Conservation (phyloP, 2,329 filamentous ascomycete species). For the Claviceps spartinae region DNA sequence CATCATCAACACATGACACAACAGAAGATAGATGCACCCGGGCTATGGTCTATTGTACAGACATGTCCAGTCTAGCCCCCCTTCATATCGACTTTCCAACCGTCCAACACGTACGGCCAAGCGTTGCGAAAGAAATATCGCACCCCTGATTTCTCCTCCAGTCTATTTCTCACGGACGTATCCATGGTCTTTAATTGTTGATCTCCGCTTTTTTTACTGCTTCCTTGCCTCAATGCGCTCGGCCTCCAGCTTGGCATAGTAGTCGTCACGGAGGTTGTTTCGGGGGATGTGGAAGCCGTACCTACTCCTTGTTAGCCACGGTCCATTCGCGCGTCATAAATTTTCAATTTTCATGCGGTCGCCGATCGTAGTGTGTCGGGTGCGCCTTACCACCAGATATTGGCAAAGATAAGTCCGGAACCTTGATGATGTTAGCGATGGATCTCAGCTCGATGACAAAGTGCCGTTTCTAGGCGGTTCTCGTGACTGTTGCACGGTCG, state of each 20-base stretch:
- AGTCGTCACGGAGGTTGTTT: constrained; percentile 42
- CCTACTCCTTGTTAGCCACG: constrained; percentile 23
- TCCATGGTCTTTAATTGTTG: too few species aligned
- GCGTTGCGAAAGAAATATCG: background rate
- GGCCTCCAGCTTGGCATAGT: constrained; percentile 45
- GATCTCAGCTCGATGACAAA: too few species aligned
- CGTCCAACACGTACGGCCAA: constrained; percentile 4
- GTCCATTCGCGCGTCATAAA: background rate
- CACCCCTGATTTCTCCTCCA: too few species aligned
- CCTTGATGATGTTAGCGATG: too few species aligned
- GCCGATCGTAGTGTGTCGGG: too few species aligned
- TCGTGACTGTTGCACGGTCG: too few species aligned
- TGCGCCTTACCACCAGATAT: constrained; percentile 40
- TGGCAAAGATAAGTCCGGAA: constrained; percentile 19
- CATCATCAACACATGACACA: background rate
- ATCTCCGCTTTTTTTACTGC: constrained; percentile 9
- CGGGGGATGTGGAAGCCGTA: constrained; percentile 50
- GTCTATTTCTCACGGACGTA: too few species aligned
- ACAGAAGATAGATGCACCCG: constrained; percentile 5
- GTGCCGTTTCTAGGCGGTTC: too few species aligned
- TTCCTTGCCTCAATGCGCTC: constrained; percentile 29
- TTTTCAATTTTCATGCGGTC: background rate
- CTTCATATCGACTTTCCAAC: constrained; percentile 5
- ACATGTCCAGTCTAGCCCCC: constrained; percentile 11
- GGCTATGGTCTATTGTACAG: constrained; percentile 17